Evolutionary conservation across 108 stramenopile species (phyloP).

Genomic region (Cyclotella atomus): DNA sequence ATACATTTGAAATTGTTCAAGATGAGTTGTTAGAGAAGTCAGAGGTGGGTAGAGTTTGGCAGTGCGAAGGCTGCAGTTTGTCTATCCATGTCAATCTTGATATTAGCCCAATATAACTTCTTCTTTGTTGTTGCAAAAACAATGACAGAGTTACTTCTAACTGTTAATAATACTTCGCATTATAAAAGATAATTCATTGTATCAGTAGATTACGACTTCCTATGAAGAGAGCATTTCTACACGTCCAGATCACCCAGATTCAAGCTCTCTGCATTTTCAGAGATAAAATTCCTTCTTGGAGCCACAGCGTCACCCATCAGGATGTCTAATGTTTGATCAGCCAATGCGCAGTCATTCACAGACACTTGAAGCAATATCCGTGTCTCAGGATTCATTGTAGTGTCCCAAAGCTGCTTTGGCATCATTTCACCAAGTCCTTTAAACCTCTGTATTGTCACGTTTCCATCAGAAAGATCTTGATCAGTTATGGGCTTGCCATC

Average conservation of each 20-base stretch:
- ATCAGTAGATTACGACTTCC: too few relatives aligned
- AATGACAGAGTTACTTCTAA: too few relatives aligned
- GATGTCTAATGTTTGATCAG: constrained; percentile 83
- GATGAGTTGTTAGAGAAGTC: constrained; percentile 27
- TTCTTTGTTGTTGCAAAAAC: not conserved
- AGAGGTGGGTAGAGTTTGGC: constrained; percentile 9
- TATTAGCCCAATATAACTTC: not conserved
- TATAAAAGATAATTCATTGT: too few relatives aligned
- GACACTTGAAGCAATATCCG: constrained; percentile 86
- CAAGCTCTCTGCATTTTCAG: constrained; percentile 73
- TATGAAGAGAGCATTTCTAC: constrained; percentile 38
- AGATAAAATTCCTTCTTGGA: constrained; percentile 87
- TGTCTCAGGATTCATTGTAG: constrained; percentile 92
- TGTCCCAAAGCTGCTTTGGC: constrained; percentile 94
- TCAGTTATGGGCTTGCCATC: constrained; percentile 38
- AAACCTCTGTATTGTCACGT: constrained; percentile 75
- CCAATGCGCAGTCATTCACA: constrained; percentile 85
- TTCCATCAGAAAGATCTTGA: constrained; percentile 56
- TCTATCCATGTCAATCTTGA: constrained; percentile 36
- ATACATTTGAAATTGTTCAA: constrained; percentile 45
- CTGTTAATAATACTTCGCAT: too few relatives aligned
- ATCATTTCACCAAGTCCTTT: constrained; percentile 98
- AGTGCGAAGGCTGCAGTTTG: constrained; percentile 50
- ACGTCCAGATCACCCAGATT: constrained; percentile 86
- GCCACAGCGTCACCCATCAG: constrained; percentile 94